Percentiles rank a stretch among this genome's conserved stretches.
Conservation (phyloP, 176 grass and related monocot genomes). For the Eleusine coracana region DNA sequence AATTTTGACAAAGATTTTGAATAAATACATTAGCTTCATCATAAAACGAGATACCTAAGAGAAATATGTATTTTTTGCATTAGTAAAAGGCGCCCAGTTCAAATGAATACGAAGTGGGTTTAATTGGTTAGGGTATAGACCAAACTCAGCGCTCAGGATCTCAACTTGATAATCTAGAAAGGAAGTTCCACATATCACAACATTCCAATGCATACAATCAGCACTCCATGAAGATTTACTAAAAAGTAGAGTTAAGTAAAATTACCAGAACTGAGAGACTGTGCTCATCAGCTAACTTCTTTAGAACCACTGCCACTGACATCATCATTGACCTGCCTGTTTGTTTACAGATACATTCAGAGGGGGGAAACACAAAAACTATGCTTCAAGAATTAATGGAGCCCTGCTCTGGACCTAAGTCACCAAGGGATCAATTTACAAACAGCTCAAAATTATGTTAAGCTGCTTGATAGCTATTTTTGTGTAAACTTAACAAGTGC, state of each 20-base stretch:
- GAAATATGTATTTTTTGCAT: neutral
- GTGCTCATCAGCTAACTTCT: conserved; percentile 74
- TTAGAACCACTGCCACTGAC: conserved; percentile 59
- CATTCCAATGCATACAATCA: neutral
- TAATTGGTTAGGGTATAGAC: too few relatives aligned
- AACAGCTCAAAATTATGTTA: neutral
- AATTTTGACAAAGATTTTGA: conserved; percentile 1
- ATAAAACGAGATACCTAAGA: neutral
- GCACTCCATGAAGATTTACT: conserved; percentile 6
- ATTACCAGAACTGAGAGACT: conserved; percentile 74
- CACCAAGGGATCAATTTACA: conserved; percentile 5
- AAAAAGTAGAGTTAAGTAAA: neutral
- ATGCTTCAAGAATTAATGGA: neutral
- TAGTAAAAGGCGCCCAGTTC: neutral
- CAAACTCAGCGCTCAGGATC: neutral
- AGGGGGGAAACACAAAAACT: neutral
- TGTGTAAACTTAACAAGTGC: conserved; percentile 10
- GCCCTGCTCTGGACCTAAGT: neutral
- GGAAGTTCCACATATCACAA: neutral
- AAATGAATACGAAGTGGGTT: too few relatives aligned
- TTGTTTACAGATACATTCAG: conserved; percentile 31
- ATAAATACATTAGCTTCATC: neutral
- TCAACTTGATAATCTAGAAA: conserved; percentile 2
- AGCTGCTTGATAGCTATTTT: neutral
- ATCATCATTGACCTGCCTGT: conserved; percentile 77